phyloP scores from a whole-genome alignment of 2,329 filamentous ascomycete genomes.

The Plectosphaerella cucumerina region DNA sequence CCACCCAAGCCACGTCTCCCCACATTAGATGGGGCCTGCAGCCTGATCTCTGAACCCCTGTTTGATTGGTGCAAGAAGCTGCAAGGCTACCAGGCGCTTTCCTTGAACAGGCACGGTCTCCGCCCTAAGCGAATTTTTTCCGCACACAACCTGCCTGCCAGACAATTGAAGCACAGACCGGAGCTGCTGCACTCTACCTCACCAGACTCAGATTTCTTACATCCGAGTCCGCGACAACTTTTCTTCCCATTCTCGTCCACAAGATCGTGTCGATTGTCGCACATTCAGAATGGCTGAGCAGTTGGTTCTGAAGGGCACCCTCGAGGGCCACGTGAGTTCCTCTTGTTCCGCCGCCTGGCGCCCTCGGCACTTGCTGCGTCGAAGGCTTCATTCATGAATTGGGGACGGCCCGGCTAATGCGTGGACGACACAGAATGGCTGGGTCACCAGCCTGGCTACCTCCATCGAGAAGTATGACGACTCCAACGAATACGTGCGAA shows the following conservation, averaged over 20 bases:
- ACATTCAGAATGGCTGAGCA: constrained; percentile 76
- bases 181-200: background rate
- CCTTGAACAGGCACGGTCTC: background rate
- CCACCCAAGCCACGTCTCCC: background rate
- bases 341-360: constrained; percentile 5
- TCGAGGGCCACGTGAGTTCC: constrained; percentile 84
- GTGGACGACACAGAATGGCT: constrained; percentile 64
- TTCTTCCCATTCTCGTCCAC: constrained; percentile 27
- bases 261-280: constrained; percentile 34
- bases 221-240: constrained; percentile 26
- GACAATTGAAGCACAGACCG: background rate
- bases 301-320: constrained; percentile 93
- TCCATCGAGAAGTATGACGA: constrained; percentile 93
- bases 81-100: background rate
- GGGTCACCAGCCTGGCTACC: constrained; percentile 97
- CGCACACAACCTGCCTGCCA: background rate
- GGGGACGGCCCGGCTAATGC: no score
- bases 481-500: background rate
- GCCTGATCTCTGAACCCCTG: no score
- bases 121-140: constrained; percentile 1
- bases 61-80: background rate
- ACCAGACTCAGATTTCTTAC: constrained; percentile 1
- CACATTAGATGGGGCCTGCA: background rate
- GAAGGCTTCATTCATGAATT: constrained; percentile 9
- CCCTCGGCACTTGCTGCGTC: constrained; percentile 13